Evolutionary conservation across 306 rosid genomes (phyloP), one percentile per base, ranked within the genome.

Genomic region (Lathyrus oleraceus): DNA sequence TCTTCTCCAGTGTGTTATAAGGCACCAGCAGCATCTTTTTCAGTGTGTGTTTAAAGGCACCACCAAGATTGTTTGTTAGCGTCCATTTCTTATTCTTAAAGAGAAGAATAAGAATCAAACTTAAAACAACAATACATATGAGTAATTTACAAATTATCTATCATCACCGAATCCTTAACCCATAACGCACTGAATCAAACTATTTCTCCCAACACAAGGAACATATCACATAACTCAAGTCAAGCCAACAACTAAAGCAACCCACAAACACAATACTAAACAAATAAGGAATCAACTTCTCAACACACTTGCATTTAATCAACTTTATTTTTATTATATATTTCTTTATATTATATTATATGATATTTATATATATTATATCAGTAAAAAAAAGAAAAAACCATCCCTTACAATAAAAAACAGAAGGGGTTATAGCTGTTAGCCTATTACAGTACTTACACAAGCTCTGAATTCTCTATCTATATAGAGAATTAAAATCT

Each of bases 381-480:
- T 62, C 11, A 27, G 17, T 21, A 69, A 81, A 75, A 75, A n/a
- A n/a, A n/a, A n/a, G n/a, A n/a, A n/a, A n/a, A 64, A 71, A 42
- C 36, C 53, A 64, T 73, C 92, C 93, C 93, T 82, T 78, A 16
- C 93, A 82, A 69, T 9, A 85, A 75, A 89, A 87, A 88, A 3
- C 38, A 80, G 85, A 85, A 85, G 85, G 96, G 88, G 79, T 72
- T 71, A 76, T 66, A 75, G 71, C 69, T 60, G 28, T 39, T 62
- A 62, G 68, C 68, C 68, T 62, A 38, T 38, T 74, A 72, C 62
- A 65, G 73, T 75, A 59, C 30, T 16, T 76, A 68, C 75, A 78
- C 65, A 51, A 56, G 54, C 44, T 49, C 51, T 71, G 20, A 75
- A 71, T 62, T 65, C 67, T 74, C 86, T 25, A 66, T 23, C n/a